phyloP scores from a whole-genome alignment of 805 yeast genomes.

The Clavispora fructus region DNA sequence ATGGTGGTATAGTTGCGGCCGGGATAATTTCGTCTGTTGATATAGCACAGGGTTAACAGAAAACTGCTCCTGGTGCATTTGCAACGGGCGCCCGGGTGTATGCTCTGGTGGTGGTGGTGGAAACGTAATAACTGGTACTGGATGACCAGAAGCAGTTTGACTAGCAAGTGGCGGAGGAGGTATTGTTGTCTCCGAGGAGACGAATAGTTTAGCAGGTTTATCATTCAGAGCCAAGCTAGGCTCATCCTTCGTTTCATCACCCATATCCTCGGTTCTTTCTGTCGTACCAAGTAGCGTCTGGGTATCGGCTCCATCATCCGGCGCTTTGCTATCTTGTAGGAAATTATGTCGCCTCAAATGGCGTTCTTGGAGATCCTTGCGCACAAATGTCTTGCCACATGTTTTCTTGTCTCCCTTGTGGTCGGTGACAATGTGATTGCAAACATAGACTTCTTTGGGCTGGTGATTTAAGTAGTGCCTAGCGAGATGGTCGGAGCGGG shows the following conservation, averaged over 20 bases:
- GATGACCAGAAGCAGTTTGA: neutral
- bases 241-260: neutral
- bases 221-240: neutral
- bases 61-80: neutral
- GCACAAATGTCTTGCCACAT: conserved; percentile 58
- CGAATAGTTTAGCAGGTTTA: neutral
- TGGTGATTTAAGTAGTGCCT: conserved; percentile 60
- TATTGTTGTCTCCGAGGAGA: neutral
- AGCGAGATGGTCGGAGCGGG: conserved; percentile 59
- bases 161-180: neutral
- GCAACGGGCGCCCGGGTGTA: neutral
- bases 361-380: conserved; percentile 49
- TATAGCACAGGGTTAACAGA: neutral
- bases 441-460: conserved; percentile 48
- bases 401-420: conserved; percentile 32
- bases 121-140: neutral
- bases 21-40: neutral
- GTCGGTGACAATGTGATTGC: conserved; percentile 47
- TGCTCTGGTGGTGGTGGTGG: neutral
- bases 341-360: conserved; percentile 29
- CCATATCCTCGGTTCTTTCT: neutral
- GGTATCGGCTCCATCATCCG: neutral
- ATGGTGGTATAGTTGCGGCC: neutral
- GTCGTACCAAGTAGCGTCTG: neutral
- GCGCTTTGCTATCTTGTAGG: neutral